phyloP scores from a whole-genome alignment of 768 basidiomycete species.

The Tulasnella sp. region DNA sequence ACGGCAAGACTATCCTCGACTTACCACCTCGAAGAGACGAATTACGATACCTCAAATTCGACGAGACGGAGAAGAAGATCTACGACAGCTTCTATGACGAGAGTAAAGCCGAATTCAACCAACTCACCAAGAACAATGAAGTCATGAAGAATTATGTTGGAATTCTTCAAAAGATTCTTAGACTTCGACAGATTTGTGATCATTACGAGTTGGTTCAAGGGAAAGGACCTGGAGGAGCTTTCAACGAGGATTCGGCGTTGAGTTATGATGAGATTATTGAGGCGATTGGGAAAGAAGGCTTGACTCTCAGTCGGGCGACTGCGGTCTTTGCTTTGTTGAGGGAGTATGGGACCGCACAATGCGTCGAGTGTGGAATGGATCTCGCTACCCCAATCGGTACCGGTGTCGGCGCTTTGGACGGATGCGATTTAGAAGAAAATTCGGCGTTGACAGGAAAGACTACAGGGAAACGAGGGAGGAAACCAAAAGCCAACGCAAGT shows the following conservation, averaged over 20 bases:
- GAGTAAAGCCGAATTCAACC: slow-evolving; percentile 83
- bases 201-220: slow-evolving; percentile 81
- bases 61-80: slow-evolving; percentile 64
- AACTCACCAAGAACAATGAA: slow-evolving; percentile 75
- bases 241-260: slow-evolving; percentile 28
- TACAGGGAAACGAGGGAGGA: slow-evolving; percentile 40
- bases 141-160: slow-evolving; percentile 98
- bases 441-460: slow-evolving; percentile 30
- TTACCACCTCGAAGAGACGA: slow-evolving; percentile 87
- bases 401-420: not conserved
- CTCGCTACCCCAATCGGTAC: slow-evolving; percentile 38
- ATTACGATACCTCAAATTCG: slow-evolving; percentile 72
- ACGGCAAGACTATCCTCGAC: slow-evolving; percentile 74
- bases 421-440: not conserved
- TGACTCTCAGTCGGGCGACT: slow-evolving; percentile 55
- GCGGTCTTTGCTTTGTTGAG: slow-evolving; percentile 77
- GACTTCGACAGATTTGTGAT: slow-evolving; percentile 94
- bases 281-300: slow-evolving; percentile 63
- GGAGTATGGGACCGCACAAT: slow-evolving; percentile 79
- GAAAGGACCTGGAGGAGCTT: slow-evolving; percentile 38
- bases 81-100: slow-evolving; percentile 83
- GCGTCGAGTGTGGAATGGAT: slow-evolving; percentile 75
- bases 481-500: slow-evolving; percentile 30
- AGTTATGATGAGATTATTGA: slow-evolving; percentile 71
- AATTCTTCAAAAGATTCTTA: slow-evolving; percentile 90